These are phyloP conservation scores for Dunaliella primolecta DNA, from an alignment of 139 green algal genomes.

Conservation along the genomic window DNA sequence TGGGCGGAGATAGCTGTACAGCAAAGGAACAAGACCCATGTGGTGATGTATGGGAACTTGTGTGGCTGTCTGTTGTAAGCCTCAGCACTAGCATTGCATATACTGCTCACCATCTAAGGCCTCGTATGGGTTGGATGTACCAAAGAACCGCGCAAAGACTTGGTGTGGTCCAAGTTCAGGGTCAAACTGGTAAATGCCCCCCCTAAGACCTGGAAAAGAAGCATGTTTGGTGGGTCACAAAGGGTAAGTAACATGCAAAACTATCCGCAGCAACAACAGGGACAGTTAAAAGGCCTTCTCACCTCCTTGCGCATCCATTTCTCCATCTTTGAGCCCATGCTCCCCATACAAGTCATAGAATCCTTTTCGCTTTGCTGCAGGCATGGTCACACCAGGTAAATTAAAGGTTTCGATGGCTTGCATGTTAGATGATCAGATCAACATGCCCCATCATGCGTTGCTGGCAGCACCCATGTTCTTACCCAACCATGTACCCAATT, in stretches of 20 bases:
- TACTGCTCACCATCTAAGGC: constrained; percentile 53
- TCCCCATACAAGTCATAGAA: constrained; percentile 75
- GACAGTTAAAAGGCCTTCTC: too few relatives aligned
- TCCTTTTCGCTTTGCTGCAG: constrained; percentile 65
- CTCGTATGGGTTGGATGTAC: constrained; percentile 78
- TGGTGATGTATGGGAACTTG: background rate
- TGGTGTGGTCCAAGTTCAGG: constrained; percentile 31
- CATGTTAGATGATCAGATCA: too few relatives aligned
- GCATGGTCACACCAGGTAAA: background rate
- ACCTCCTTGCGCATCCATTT: constrained; percentile 45
- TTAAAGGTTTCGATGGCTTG: too few relatives aligned
- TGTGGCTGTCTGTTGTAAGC: too few relatives aligned
- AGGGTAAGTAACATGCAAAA: too few relatives aligned
- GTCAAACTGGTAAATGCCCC: constrained; percentile 49
- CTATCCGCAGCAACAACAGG: too few relatives aligned
- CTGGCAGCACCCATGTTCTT: too few relatives aligned
- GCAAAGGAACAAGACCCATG: background rate
- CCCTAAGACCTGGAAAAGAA: constrained; percentile 23
- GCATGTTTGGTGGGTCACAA: too few relatives aligned
- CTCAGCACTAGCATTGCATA: background rate
- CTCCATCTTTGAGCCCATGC: constrained; percentile 65
- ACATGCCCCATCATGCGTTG: too few relatives aligned
- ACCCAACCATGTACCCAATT: too few relatives aligned
- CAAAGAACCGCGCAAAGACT: constrained; percentile 72
- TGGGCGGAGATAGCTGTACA: constrained; percentile 44